phyloP scores from a whole-genome alignment of 108 stramenopile genomes.

The Cyclotella sp. region DNA sequence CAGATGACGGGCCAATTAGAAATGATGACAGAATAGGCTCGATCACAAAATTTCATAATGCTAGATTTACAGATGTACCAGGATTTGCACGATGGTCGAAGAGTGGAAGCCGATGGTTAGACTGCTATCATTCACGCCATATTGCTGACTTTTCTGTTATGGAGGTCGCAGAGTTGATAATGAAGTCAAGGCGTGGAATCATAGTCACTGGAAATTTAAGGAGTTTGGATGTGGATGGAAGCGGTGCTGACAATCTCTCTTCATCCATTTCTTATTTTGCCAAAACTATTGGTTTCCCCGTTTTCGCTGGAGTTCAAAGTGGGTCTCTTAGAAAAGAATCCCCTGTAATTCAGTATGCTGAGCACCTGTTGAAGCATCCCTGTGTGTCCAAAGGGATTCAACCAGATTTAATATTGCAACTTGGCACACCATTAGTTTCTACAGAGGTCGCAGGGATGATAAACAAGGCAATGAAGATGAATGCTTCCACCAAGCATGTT shows the following conservation, averaged over 20 bases:
- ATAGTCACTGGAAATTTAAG: constrained; percentile 84
- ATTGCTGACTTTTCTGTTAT: constrained; percentile 37
- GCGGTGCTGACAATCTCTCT: constrained; percentile 39
- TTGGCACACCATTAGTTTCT: constrained; percentile 86
- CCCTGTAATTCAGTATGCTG: constrained; percentile 78
- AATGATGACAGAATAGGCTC: constrained; percentile 72
- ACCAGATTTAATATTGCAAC: constrained; percentile 88
- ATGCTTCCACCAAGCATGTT: constrained; percentile 56
- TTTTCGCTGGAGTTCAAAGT: constrained; percentile 77
- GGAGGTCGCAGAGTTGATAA: constrained; percentile 58
- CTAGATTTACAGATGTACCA: constrained; percentile 80
- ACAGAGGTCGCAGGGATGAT: constrained; percentile 77
- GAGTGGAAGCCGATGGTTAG: constrained; percentile 58
- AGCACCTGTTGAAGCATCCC: constrained; percentile 81
- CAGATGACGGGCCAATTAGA: constrained; percentile 84
- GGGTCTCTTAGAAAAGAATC: constrained; percentile 64
- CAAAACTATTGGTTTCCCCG: constrained; percentile 68
- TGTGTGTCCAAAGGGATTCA: constrained; percentile 60
- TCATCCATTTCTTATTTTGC: constrained; percentile 71
- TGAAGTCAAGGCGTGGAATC: constrained; percentile 71
- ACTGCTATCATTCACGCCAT: constrained; percentile 18
- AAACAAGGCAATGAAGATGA: constrained; percentile 32
- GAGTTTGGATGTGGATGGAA: constrained; percentile 3
- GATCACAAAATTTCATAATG: constrained; percentile 60
- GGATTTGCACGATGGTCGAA: constrained; percentile 73